phyloP scores from a whole-genome alignment of 2,329 filamentous ascomycete species.

The Amylocarpus encephaloides region DNA sequence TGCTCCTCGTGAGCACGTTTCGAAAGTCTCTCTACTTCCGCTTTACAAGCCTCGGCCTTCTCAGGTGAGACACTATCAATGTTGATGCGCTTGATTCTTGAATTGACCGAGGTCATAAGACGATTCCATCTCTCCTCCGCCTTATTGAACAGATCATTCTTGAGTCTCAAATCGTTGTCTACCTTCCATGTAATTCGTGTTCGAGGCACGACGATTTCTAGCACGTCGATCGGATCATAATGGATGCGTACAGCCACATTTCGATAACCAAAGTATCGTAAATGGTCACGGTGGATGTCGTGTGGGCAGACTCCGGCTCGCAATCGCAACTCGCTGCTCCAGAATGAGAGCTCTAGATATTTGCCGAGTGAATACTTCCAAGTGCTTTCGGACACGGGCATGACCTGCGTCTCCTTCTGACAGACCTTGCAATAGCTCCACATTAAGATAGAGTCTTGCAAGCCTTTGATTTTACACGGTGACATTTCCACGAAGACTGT shows the following conservation, averaged over 20 bases:
- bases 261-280: slow-evolving; percentile 85
- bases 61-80: slow-evolving; percentile 86
- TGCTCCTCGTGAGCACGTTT: slow-evolving; percentile 83
- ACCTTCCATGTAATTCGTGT: slow-evolving; percentile 96
- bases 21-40: slow-evolving; percentile 71
- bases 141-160: slow-evolving; percentile 82
- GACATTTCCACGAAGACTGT: slow-evolving; percentile 82
- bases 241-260: slow-evolving; percentile 84
- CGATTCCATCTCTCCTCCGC: slow-evolving; percentile 76
- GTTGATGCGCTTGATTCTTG: slow-evolving; percentile 79
- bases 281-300: slow-evolving; percentile 85
- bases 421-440: slow-evolving; percentile 96
- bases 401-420: slow-evolving; percentile 80
- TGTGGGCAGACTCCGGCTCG: slow-evolving; percentile 75
- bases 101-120: slow-evolving; percentile 83
- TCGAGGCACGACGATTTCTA: slow-evolving; percentile 90
- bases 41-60: slow-evolving; percentile 73
- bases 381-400: slow-evolving; percentile 85
- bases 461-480: slow-evolving; percentile 55
- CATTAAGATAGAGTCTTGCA: slow-evolving; percentile 80
- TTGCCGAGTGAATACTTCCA: slow-evolving; percentile 99
- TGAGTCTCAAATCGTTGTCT: slow-evolving; percentile 83
- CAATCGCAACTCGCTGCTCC: slow-evolving; percentile 76
- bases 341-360: slow-evolving; percentile 95
- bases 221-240: slow-evolving; percentile 84